Evolutionary conservation across 352 stramenopile species (phyloP).

Genomic region (Phytophthora constricta): DNA sequence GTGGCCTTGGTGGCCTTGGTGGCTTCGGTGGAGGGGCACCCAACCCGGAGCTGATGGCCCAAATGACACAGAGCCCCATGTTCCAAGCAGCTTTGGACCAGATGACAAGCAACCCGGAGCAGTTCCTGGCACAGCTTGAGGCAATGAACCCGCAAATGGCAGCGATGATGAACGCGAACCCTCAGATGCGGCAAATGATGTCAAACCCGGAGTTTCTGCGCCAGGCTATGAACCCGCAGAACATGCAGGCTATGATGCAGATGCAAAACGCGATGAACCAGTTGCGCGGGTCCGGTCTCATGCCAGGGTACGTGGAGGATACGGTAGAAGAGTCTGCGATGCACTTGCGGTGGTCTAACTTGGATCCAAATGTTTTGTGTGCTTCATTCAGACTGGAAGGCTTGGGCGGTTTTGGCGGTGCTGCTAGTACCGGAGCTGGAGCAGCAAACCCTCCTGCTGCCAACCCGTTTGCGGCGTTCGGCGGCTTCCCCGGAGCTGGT

Average conservation of each 20-base stretch:
- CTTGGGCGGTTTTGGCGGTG: slow-evolving; percentile 53
- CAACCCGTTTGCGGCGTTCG: slow-evolving; percentile 66
- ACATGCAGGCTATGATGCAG: slow-evolving; percentile 92
- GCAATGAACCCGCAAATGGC: slow-evolving; percentile 91
- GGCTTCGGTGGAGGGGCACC: slow-evolving; percentile 36
- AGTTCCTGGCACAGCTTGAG: slow-evolving; percentile 87
- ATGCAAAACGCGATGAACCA: slow-evolving; percentile 91
- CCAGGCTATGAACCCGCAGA: slow-evolving; percentile 90
- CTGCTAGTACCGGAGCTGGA: slow-evolving; percentile 12
- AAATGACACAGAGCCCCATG: slow-evolving; percentile 89
- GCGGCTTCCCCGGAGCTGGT: slow-evolving; percentile 42
- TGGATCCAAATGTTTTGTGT: slow-evolving; percentile 6
- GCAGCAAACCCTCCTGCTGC: slow-evolving; percentile 24
- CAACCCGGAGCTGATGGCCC: slow-evolving; percentile 80
- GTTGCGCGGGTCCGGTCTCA: slow-evolving; percentile 68
- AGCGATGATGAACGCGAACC: slow-evolving; percentile 86
- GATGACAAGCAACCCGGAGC: slow-evolving; percentile 80
- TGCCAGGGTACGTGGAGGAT: slow-evolving; percentile 62
- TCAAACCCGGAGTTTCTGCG: slow-evolving; percentile 87
- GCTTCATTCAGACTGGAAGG: slow-evolving; percentile 51
- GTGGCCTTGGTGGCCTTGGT: slow-evolving; percentile 38
- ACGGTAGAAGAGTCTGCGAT: not conserved
- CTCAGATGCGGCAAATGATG: slow-evolving; percentile 91
- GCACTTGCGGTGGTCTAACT: slow-evolving; percentile 5
- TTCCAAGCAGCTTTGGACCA: slow-evolving; percentile 86